Evolutionary conservation across 305 asterid species (phyloP).

Genomic region (Rubia peregrina): DNA sequence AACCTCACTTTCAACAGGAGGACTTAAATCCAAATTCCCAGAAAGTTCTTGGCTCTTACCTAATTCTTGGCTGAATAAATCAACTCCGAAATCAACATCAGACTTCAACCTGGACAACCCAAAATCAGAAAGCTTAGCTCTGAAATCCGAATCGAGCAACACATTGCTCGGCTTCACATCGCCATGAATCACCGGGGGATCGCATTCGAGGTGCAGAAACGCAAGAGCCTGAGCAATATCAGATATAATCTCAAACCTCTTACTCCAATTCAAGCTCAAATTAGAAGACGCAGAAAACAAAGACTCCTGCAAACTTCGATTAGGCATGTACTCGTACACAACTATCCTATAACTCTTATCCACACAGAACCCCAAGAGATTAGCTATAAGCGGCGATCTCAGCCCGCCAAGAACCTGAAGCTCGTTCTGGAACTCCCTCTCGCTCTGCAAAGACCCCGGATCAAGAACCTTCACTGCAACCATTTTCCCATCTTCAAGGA

Average conservation of each 20-base stretch:
- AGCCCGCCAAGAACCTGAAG: slow-evolving; percentile 69
- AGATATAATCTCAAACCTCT: slow-evolving; percentile 57
- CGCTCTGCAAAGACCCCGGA: slow-evolving; percentile 53
- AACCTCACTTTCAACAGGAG: slow-evolving; percentile 70
- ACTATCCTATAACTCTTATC: slow-evolving; percentile 52
- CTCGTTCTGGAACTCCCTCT: slow-evolving; percentile 85
- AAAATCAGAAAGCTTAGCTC: slow-evolving; percentile 89
- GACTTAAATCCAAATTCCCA: slow-evolving; percentile 49
- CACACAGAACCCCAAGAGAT: slow-evolving; percentile 69
- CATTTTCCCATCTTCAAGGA: slow-evolving; percentile 58
- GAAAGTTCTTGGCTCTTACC: slow-evolving; percentile 65
- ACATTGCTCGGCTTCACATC: slow-evolving; percentile 97
- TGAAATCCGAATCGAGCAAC: slow-evolving; percentile 66
- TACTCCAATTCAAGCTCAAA: slow-evolving; percentile 55
- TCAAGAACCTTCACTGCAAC: slow-evolving; percentile 81
- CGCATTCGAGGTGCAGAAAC: slow-evolving; percentile 78
- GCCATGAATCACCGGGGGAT: slow-evolving; percentile 90
- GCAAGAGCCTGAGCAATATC: slow-evolving; percentile 74
- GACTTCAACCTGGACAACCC: slow-evolving; percentile 83
- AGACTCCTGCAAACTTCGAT: slow-evolving; percentile 73
- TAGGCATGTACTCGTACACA: slow-evolving; percentile 92
- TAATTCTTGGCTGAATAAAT: slow-evolving; percentile 69
- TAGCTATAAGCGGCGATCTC: slow-evolving; percentile 49
- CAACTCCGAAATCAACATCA: slow-evolving; percentile 68
- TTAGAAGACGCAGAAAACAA: slow-evolving; percentile 46